Evolutionary conservation across 2,329 filamentous ascomycete genomes (phyloP), one percentile per base, ranked within the genome.

Genomic region (Teratosphaeria viscida): DNA sequence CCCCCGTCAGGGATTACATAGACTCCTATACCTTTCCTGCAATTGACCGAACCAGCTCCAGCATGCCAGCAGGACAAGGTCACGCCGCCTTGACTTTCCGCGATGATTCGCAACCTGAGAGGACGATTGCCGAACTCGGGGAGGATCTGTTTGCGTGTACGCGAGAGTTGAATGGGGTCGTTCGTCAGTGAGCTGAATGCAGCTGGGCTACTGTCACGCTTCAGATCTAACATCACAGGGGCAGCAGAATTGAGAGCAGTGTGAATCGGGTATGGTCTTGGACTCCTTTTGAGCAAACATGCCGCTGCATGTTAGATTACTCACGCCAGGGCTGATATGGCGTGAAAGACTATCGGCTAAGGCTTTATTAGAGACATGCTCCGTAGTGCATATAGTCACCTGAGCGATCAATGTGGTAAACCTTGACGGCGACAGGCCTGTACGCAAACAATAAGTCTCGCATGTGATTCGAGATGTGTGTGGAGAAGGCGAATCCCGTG

Each of bases 71-170:
- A 16, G 43, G 43, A 11, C 29, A 34, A 49, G 53, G 19, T 27
- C 11, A 54, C 29, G 12, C 34, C 12, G 16, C 14, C 19, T 32
- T 37, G 5, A 47, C 49, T 27, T 55, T 55, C 26, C 52, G 52
- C n/a, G 52, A 59, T 29, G 57, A 59, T 54, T 55, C 35, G 53
- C 26, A 59, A 47, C 14, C 56, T 14, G 58, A 59, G 11, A 35
- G 52, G 2, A 56, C 58, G 6, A 49, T 59, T 2, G 34, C 32
- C 26, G 58, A 53, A 8, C 32, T 59, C 26, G 39, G 32, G 10
- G 7, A n/a, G 29, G 32, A 47, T 56, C 37, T 59, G 39, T 39
- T 59, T 43, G 39, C 23, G 11, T n/a, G 26, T 23, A 37, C 34
- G 14, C 27, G 27, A 27, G 52, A 55, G 6, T 14, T 26, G 52